Conservation (phyloP, 163 green algal species). For the Prototheca wickerhamii region DNA sequence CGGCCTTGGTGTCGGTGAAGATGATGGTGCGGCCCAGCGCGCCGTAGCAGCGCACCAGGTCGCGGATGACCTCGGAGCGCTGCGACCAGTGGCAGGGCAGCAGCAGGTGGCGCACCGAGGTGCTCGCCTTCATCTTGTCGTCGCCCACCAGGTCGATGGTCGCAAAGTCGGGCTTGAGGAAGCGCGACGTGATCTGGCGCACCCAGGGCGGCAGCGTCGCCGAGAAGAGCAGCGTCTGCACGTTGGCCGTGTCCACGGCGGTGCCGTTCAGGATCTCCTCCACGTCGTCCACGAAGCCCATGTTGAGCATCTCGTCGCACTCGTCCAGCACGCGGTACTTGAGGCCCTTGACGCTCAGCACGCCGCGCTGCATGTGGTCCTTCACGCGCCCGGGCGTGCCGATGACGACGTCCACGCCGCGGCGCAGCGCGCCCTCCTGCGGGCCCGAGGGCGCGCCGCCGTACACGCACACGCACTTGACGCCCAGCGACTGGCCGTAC, state of each 20-base stretch:
- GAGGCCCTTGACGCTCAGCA: slow-evolving; percentile 42
- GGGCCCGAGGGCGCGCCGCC: slow-evolving; percentile 85
- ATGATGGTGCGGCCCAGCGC: slow-evolving; percentile 75
- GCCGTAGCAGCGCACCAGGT: slow-evolving; percentile 81
- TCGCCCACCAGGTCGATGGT: slow-evolving; percentile 87
- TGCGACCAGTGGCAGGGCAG: slow-evolving; percentile 88
- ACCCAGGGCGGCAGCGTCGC: slow-evolving; percentile 95
- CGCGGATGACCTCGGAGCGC: slow-evolving; percentile 62
- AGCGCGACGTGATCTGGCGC: slow-evolving; percentile 70
- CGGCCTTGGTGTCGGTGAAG: slow-evolving; percentile 96
- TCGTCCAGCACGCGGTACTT: slow-evolving; percentile 93
- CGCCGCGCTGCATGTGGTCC: slow-evolving; percentile 70
- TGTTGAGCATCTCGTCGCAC: slow-evolving; percentile 99
- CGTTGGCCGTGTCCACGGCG: slow-evolving; percentile 24
- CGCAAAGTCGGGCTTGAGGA: slow-evolving; percentile 57
- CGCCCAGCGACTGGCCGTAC: slow-evolving; percentile 55
- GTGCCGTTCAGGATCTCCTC: slow-evolving; percentile 84
- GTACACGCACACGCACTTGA: slow-evolving; percentile 85
- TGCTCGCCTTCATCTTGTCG: slow-evolving; percentile 78
- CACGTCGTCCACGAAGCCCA: slow-evolving; percentile 99
- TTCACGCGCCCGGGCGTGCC: slow-evolving; percentile 84
- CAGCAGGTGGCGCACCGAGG: slow-evolving; percentile 84
- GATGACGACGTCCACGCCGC: slow-evolving; percentile 80
- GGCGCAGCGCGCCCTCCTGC: slow-evolving; percentile 66
- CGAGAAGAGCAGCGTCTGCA: slow-evolving; percentile 96